Conservation (phyloP, 176 grass and related monocot species). For the Oryza coarctata region DNA sequence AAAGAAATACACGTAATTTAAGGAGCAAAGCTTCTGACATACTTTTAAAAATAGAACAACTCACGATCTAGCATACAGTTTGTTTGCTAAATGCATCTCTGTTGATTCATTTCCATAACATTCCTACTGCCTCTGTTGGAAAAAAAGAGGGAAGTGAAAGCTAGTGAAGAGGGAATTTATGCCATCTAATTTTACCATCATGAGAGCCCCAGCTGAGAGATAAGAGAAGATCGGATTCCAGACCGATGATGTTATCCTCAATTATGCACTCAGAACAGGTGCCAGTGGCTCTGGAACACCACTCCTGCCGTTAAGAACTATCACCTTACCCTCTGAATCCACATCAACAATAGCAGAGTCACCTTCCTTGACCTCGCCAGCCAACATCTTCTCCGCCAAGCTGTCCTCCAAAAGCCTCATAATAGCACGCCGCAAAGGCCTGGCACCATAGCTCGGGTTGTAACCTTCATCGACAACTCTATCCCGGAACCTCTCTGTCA, state of each 20-base stretch:
- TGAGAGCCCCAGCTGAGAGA: constrained; percentile 12
- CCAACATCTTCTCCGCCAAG: constrained; percentile 83
- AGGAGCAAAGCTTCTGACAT: constrained; percentile 10
- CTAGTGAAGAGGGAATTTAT: not conserved
- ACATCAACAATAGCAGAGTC: constrained; percentile 92
- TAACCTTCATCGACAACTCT: constrained; percentile 92
- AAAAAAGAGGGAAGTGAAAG: not conserved
- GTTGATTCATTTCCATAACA: constrained; percentile 14
- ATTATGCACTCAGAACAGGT: constrained; percentile 44
- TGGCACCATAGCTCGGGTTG: constrained; percentile 92
- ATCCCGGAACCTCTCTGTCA: constrained; percentile 88
- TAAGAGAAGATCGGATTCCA: not conserved
- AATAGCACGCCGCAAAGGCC: constrained; percentile 86
- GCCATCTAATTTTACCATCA: constrained; percentile 34
- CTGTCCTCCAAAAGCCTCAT: constrained; percentile 96
- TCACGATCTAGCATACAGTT: constrained; percentile 17
- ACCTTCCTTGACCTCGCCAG: constrained; percentile 89
- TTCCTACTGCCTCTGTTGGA: constrained; percentile 33
- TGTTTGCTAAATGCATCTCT: constrained; percentile 9
- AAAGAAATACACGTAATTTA: constrained; percentile 23
- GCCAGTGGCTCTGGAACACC: constrained; percentile 52
- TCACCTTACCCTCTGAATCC: constrained; percentile 86
- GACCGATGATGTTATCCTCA: not conserved
- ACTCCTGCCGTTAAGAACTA: constrained; percentile 66
- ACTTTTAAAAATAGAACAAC: constrained; percentile 32